These are phyloP conservation scores for Inga leiocalycina DNA, from an alignment of 306 rosid genomes.

Conservation along the genomic window DNA sequence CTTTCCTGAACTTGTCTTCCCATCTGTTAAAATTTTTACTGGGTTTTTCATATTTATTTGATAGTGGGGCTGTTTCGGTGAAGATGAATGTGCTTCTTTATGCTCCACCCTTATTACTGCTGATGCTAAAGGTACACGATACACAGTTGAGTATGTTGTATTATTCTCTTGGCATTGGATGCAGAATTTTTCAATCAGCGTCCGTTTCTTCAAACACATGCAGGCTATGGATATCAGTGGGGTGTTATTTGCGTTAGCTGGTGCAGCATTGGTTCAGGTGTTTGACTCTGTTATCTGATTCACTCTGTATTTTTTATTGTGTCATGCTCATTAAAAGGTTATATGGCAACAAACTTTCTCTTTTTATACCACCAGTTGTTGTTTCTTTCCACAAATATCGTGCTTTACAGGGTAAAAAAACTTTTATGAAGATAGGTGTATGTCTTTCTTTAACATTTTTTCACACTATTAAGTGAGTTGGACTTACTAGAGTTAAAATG, in stretches of 20 bases:
- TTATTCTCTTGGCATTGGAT: not conserved
- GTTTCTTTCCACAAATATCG: slow-evolving; percentile 12
- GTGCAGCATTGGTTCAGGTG: slow-evolving; percentile 96
- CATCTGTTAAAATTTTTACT: slow-evolving; percentile 15
- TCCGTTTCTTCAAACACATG: slow-evolving; percentile 30
- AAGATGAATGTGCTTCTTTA: slow-evolving; percentile 98
- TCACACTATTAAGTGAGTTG: slow-evolving; percentile 67
- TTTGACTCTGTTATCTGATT: slow-evolving; percentile 28
- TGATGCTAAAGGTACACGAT: slow-evolving; percentile 77
- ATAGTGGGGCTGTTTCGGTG: slow-evolving; percentile 85
- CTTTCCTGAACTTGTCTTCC: not conserved
- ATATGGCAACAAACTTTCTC: not conserved
- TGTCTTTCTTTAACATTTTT: slow-evolving; percentile 38
- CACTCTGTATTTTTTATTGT: slow-evolving; percentile 9
- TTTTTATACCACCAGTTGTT: slow-evolving; percentile 7
- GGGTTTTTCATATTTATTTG: slow-evolving; percentile 38
- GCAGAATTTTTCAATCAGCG: slow-evolving; percentile 24
- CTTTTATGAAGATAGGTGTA: slow-evolving; percentile 39
- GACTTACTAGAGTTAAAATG: slow-evolving; percentile 48
- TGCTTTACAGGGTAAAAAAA: slow-evolving; percentile 22
- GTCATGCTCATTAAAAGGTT: slow-evolving; percentile 3
- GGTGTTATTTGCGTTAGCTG: slow-evolving; percentile 73
- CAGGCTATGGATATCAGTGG: slow-evolving; percentile 81
- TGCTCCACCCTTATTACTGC: slow-evolving; percentile 84
- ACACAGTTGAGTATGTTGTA: slow-evolving; percentile 11